Base-by-base conservation (phyloP, 257 asterid genomes). In the Solanum verrucosum region DNA sequence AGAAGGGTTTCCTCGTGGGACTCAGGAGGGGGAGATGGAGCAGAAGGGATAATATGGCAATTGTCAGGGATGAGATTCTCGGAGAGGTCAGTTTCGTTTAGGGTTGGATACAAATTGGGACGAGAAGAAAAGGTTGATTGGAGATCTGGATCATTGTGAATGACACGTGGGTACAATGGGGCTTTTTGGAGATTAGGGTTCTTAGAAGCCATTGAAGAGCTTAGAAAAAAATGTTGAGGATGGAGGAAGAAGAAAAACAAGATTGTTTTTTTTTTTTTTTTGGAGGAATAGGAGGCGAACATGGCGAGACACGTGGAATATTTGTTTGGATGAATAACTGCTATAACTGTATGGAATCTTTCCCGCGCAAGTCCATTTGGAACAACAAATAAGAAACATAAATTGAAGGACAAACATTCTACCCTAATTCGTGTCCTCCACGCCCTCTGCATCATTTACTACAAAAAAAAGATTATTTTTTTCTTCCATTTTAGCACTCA, bases 11-110 rank as follows among this genome's bases (percentile, higher is more conserved):
- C 96, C 87, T 95, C 94, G 1, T 56, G 7, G 27, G 93, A 91
- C 56, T 90, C 91, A 18, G 93, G 95, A 31, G 98, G 99, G 29
- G 97, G 98, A 33, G 98, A 91, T 1, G 97, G 98, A 35, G 91
- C 12, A 78, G 21, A 46, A 16, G 87, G 40, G 79, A 88, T 37
- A 65, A 68, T n/a, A 20, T 87, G 84, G 52, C 70, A 79, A 79
- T 85, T 71, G 15, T 91, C 91, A 2, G 95, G 94, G 84, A 94
- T 91, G 83, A 90, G 92, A 56, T 94, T 92, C 46, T 90, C 90
- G 65, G 89, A 86, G 78, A 98, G 98, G 88, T 95, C 93, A 86
- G 86, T 84, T 34, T 84, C 83, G 77, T 90, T 35, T 63, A 81
- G 21, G 84, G 81, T 91, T 92, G 29, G 95, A 84, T 18, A 96